Evolutionary conservation across 225 moss, liverwort and hornwort species (phyloP).

Genomic region (Physcomitrellopsis africana): DNA sequence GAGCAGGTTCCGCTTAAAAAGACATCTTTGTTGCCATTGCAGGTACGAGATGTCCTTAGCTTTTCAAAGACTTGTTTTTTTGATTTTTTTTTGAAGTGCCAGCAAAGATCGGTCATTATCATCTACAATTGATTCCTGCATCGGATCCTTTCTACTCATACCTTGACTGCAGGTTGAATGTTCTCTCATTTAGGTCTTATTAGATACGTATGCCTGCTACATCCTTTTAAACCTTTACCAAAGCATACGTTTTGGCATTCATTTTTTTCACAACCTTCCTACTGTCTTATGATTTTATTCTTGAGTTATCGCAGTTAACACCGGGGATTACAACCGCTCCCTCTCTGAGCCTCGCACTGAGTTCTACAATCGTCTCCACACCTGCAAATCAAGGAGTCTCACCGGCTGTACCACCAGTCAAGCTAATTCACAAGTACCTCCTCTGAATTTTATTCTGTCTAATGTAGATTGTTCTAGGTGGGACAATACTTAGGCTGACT

Average conservation of each 20-base stretch:
- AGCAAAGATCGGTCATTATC: background rate
- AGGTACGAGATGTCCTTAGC: slow-evolving; percentile 28
- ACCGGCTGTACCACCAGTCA: slow-evolving; percentile 40
- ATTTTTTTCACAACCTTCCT: background rate
- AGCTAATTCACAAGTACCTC: slow-evolving; percentile 44
- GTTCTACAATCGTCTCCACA: slow-evolving; percentile 32
- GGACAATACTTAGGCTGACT: background rate
- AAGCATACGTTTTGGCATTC: background rate
- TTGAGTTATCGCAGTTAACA: slow-evolving; percentile 34
- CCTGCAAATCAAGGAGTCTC: slow-evolving; percentile 41
- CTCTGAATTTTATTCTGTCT: slow-evolving; percentile 21
- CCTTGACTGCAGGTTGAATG: background rate
- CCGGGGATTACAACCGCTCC: slow-evolving; percentile 36
- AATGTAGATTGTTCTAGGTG: slow-evolving; percentile 14
- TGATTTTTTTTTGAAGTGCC: background rate
- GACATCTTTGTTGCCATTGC: slow-evolving; percentile 38
- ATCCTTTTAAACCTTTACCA: background rate
- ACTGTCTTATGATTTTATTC: slow-evolving; percentile 20
- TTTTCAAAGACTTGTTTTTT: background rate
- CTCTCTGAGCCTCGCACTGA: slow-evolving; percentile 40
- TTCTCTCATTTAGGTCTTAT: background rate
- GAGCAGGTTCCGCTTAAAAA: slow-evolving; percentile 49
- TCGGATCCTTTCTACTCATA: background rate
- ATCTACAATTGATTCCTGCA: slow-evolving; percentile 16
- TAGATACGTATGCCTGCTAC: slow-evolving; percentile 2